phyloP scores from a whole-genome alignment of 495 filamentous ascomycete genomes.

The Penicillium paradoxum region DNA sequence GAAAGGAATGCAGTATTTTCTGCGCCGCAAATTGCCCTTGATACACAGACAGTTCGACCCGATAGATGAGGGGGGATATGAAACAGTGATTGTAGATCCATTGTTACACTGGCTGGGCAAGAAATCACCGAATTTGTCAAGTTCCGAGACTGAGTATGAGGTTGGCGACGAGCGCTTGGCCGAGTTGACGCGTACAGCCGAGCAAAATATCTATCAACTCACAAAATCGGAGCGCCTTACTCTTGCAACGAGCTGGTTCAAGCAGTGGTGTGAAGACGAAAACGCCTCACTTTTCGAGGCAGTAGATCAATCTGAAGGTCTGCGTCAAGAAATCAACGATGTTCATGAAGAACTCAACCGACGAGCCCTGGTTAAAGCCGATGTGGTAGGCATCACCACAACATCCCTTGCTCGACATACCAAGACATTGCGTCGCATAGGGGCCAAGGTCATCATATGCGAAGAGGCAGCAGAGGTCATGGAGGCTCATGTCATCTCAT shows the following conservation, averaged over 20 bases:
- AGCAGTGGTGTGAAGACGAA: conserved; percentile 2
- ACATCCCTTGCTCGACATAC: conserved; percentile 28
- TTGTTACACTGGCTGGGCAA: neutral
- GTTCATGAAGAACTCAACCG: conserved; percentile 13
- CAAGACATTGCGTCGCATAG: conserved; percentile 22
- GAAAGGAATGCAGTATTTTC: neutral
- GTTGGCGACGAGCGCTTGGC: conserved; percentile 1
- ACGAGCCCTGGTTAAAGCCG: conserved; percentile 7
- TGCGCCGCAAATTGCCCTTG: neutral
- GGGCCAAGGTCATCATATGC: conserved; percentile 53
- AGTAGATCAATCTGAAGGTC: neutral
- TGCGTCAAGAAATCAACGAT: conserved; percentile 5
- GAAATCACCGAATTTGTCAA: neutral
- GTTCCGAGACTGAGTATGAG: neutral
- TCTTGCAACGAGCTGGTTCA: conserved; percentile 7
- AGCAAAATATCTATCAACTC: conserved; percentile 1
- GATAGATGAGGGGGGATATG: neutral
- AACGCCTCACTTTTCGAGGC: conserved; percentile 5
- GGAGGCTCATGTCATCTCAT: conserved; percentile 59
- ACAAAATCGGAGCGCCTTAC: neutral
- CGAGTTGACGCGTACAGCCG: neutral
- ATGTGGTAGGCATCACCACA: conserved; percentile 34
- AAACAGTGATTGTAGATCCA: neutral
- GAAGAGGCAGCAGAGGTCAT: conserved; percentile 72
- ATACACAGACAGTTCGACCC: conserved; percentile 1